Base-by-base conservation (phyloP, 148 eudicot genomes). In the Chenopodium formosanum region DNA sequence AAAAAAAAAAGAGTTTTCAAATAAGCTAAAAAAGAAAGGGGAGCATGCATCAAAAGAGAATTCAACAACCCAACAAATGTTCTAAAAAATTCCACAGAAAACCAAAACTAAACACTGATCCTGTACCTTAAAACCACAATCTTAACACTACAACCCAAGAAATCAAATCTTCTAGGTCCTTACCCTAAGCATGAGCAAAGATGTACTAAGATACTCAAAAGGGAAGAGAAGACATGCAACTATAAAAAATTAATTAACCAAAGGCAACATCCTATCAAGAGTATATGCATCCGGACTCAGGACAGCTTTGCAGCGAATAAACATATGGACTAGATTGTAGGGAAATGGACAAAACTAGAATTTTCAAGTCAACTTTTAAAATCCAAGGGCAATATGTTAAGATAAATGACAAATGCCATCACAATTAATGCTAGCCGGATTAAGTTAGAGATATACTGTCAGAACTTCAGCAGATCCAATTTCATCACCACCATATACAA, bases 391-490 rank as follows among this genome's bases (percentile, higher is more conserved):
- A 37, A 47, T 4, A 40, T 78, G 19, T n/a, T 23, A 14, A 16
- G 34, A 13, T 0, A 40, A 44, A 78, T 44, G 48, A 63, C 53
- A 22, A 74, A 32, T 37, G 52, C 46, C 48, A 47, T 65, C 68
- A 79, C 44, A 64, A 82, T 65, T 65, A 56, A 19, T 4, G 29
- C 46, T 25, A 53, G 53, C 10, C 60, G 75, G 72, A 62, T 70
- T 68, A 81, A 56, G 76, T 81, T 62, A 80, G 84, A 85, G 76
- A 75, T 85, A 75, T 62, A 97, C 99, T 91, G 99, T 94, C 47
- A 97, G 87, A 87, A 94, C 98, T 94, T 97, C 99, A 79, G 93
- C 88, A 68, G 98, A 90, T 85, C 99, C 99, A 71, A 94, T 91
- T 77, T 90, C 91, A 84, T 90, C 98, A 82, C 99, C 99, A 73